Base-by-base conservation (phyloP, 2,329 filamentous ascomycete species). In the Botrytis porri region DNA sequence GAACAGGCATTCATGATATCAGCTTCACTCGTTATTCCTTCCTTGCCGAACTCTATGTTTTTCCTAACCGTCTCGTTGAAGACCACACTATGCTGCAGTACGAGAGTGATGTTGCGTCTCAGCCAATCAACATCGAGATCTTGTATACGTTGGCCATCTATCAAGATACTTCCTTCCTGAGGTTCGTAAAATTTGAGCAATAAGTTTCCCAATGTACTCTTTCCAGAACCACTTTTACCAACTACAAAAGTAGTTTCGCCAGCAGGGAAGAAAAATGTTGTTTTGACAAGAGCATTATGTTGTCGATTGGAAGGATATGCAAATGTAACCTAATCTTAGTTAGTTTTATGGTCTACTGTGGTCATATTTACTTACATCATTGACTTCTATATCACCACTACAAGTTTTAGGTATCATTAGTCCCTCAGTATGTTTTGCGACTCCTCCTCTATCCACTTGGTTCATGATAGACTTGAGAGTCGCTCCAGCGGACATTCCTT, bases 151-250 rank as follows among this genome's bases (percentile, higher is more conserved):
- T 86, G 80, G 0, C 88, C 89, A 78, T 97, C 94, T 16, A 98
- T 83, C 0, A 86, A 80, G 25, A 98, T 90, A 0, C 87, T 81
- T 0, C 95, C 95, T 0, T 83, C 83, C 0, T 83, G 81, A 0
- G 93, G 88, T 10, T 88, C 84, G 79, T 98, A 97, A 77, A 97
- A 92, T 20, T 90, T 88, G 69, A 94, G 85, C 0, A 98, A 85
- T 0, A 98, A 85, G 79, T 93, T 94, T 1, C 92, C 90, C 1
- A 98, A 80, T 0, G 95, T 98, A 77, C 94, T 97, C 81, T 98
- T 98, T 0, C 95, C 95, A 2, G 93, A 97, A 0, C 96, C 96
- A 78, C 94, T 97, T 78, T 87, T 88, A 0, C 95, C 96, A 67
- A 98, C 88, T 3, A 98, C 85, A 78, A 96, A 98, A 0, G 90